Percentiles rank a stretch among this genome's conserved stretches.
Conservation (phyloP, 1,284 basidiomycete genomes). For the Puccinia novopanici region DNA sequence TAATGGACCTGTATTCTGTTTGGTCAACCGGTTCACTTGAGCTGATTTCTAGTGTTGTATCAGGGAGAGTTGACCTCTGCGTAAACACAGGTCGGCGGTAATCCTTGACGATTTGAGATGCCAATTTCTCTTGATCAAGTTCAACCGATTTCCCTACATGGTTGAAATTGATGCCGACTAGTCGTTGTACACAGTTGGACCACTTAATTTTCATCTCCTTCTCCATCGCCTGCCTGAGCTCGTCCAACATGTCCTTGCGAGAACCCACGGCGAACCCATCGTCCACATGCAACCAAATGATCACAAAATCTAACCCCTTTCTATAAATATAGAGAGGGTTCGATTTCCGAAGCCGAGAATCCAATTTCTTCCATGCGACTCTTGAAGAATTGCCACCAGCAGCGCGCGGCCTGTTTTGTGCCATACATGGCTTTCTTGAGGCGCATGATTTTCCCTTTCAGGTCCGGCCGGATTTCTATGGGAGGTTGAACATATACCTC, state of each 20-base stretch:
- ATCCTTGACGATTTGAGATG: neutral
- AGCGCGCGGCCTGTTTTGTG: neutral
- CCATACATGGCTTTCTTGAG: conserved; percentile 16
- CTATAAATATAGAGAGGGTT: neutral
- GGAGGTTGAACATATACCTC: too few relatives aligned
- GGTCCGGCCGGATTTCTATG: too few relatives aligned
- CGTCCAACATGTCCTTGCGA: neutral
- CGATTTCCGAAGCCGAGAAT: neutral
- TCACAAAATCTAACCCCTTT: neutral
- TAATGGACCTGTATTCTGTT: neutral
- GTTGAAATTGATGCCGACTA: neutral
- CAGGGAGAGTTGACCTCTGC: neutral
- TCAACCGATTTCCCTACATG: neutral
- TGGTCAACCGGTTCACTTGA: neutral
- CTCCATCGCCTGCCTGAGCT: neutral
- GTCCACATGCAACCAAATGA: conserved; percentile 5
- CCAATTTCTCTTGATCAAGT: neutral
- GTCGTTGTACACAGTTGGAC: neutral
- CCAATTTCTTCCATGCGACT: neutral
- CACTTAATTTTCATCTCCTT: neutral
- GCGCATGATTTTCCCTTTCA: too few relatives aligned
- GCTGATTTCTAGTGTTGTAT: neutral
- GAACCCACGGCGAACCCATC: neutral
- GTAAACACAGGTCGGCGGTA: neutral
- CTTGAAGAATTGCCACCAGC: conserved; percentile 23